Base-by-base conservation (phyloP, 495 filamentous ascomycete species). In the Penicillium nucicola region DNA sequence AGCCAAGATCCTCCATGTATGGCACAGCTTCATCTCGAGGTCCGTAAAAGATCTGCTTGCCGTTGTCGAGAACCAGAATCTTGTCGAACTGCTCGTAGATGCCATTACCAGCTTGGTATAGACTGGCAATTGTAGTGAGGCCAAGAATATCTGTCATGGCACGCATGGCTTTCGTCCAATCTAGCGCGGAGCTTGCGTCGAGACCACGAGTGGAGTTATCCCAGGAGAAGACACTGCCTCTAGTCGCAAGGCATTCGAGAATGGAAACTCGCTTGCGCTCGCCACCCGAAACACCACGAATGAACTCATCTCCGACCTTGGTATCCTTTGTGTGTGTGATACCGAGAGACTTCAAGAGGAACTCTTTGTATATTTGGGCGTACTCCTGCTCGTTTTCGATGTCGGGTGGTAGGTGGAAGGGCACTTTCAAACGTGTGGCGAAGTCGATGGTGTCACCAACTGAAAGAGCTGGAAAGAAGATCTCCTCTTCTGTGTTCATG, bases 281-380 rank as follows among this genome's bases (percentile, higher is more conserved):
- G 35, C 89, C 89, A 35, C 89, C 89, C 3, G 85, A 89, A 14
- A 95, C 82, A 57, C 89, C 89, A 22, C 89, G 86, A 37, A 91
- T 77, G 51, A 83, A 88, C 7, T 83, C 80, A 52, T 90, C 85
- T 10, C 89, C 89, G 17, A 93, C 87, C 51, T 90, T 85, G 0
- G 89, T 95, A 57, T 88, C 75, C 14, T 78, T 74, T 0, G 88
- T 92, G 61, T 93, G 88, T 50, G 88, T 80, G 42, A 92, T 92
- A 37, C 87, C 87, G 42, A 84, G 66, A 17, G 86, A 77, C 43
- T 84, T 81, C 6, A 90, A 75, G 14, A 90, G 74, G 48, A 86
- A 90, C 45, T 84, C 80, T 57, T 92, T 87, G 1, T 58, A 60
- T 34, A 68, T 60, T 37, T 62, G 71, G 55, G 17, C 78, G 57